These are phyloP conservation scores for Peronospora destructor DNA, from an alignment of 352 stramenopile species.

Conservation along the genomic window DNA sequence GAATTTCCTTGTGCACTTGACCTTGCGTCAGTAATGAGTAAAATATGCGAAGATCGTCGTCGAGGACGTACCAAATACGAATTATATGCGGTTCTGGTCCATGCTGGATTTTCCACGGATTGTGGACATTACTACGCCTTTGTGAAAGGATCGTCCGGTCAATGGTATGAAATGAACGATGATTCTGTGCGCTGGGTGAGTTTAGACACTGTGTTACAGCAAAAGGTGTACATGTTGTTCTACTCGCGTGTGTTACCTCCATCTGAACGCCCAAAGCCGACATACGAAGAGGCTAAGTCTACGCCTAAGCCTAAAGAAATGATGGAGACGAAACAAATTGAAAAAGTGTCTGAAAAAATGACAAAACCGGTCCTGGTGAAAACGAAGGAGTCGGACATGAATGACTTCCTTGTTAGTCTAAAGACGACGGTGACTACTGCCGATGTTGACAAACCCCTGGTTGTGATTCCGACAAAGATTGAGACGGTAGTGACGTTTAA, in stretches of 20 bases:
- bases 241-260: constrained; percentile 68
- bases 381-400: constrained; percentile 55
- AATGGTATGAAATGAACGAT: constrained; percentile 92
- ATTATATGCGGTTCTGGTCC: constrained; percentile 79
- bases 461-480: constrained; percentile 10
- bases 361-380: constrained; percentile 20
- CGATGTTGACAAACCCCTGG: constrained; percentile 3
- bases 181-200: constrained; percentile 82
- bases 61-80: constrained; percentile 58
- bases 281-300: constrained; percentile 18
- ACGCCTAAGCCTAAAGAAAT: constrained; percentile 13
- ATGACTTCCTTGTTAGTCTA: constrained; percentile 56
- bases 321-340: constrained; percentile 8
- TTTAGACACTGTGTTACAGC: constrained; percentile 77
- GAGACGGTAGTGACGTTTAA: constrained; percentile 37
- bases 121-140: constrained; percentile 90
- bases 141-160: constrained; percentile 78
- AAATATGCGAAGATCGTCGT: constrained; percentile 43
- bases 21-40: constrained; percentile 52
- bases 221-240: constrained; percentile 89
- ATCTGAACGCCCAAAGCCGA: constrained; percentile 35
- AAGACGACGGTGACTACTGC: constrained; percentile 31
- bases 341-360: constrained; percentile 17
- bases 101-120: constrained; percentile 82
- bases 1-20: constrained; percentile 66